Evolutionary conservation across 495 filamentous ascomycete species (phyloP).

Genomic region (Thermochaetoides thermophila): DNA sequence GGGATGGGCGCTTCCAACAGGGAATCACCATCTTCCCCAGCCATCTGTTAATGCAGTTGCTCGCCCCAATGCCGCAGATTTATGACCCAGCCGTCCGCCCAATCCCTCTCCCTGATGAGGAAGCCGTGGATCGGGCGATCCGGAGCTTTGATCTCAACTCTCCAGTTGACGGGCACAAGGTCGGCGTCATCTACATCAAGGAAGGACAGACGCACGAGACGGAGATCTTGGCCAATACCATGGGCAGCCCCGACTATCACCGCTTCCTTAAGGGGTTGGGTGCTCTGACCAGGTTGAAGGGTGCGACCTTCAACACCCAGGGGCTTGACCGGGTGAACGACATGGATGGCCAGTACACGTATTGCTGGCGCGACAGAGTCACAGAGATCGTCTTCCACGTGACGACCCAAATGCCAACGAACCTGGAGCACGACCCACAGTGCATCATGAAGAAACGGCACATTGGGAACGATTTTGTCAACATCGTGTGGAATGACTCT

Average conservation of each 20-base stretch:
- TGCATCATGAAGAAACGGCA: conserved; percentile 84
- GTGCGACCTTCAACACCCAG: conserved; percentile 81
- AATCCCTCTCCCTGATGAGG: conserved; percentile 71
- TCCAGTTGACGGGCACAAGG: conserved; percentile 88
- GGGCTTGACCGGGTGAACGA: conserved; percentile 67
- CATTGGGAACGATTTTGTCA: conserved; percentile 95
- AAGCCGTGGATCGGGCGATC: conserved; percentile 61
- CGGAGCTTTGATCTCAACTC: conserved; percentile 71
- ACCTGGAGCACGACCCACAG: conserved; percentile 55
- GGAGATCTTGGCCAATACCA: conserved; percentile 73
- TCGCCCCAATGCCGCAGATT: conserved; percentile 52
- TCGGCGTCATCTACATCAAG: conserved; percentile 84
- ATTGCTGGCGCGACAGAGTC: conserved; percentile 86
- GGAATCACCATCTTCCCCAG: conserved; percentile 52
- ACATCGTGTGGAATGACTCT: conserved; percentile 94
- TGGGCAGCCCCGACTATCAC: conserved; percentile 72
- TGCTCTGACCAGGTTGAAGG: conserved; percentile 60
- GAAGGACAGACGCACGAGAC: conserved; percentile 65
- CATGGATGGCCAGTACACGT: conserved; percentile 70
- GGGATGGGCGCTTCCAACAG: conserved; percentile 27
- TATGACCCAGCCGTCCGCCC: conserved; percentile 45
- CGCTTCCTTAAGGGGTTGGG: conserved; percentile 71
- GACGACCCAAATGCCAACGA: conserved; percentile 90
- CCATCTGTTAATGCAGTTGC: conserved; percentile 69
- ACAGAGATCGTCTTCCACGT: conserved; percentile 94